Evolutionary conservation across 2,329 filamentous ascomycete genomes (phyloP).

Genomic region (Aureobasidium sp.): DNA sequence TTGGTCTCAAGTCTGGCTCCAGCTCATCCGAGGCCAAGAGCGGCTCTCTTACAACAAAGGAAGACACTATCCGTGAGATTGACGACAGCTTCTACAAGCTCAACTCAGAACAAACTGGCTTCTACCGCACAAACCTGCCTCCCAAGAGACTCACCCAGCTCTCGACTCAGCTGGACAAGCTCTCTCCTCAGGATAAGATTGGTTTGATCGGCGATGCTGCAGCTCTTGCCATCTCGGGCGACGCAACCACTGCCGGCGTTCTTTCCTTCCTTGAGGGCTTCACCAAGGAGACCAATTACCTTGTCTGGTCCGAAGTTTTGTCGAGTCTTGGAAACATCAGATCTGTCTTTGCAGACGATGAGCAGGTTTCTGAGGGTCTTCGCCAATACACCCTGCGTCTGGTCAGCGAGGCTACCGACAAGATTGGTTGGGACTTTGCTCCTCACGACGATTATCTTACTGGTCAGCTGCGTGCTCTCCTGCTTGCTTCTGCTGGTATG

Average conservation of each 20-base stretch:
- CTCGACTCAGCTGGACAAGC: slow-evolving; percentile 64
- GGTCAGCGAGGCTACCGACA: slow-evolving; percentile 65
- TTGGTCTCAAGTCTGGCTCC: slow-evolving; percentile 72
- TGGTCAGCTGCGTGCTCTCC: slow-evolving; percentile 72
- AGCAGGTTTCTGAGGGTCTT: slow-evolving; percentile 63
- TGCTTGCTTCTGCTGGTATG: slow-evolving; percentile 68
- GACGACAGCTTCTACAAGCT: slow-evolving; percentile 85
- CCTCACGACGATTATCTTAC: slow-evolving; percentile 73
- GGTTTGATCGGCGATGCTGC: slow-evolving; percentile 84
- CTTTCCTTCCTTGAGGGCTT: slow-evolving; percentile 83
- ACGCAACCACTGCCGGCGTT: slow-evolving; percentile 73
- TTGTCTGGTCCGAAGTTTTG: slow-evolving; percentile 84
- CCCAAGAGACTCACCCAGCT: slow-evolving; percentile 75
- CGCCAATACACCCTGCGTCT: slow-evolving; percentile 74
- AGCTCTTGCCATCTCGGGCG: slow-evolving; percentile 80
- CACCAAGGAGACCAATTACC: slow-evolving; percentile 69
- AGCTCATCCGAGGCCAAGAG: slow-evolving; percentile 56
- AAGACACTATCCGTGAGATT: slow-evolving; percentile 67
- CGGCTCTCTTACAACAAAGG: slow-evolving; percentile 66
- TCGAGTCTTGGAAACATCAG: slow-evolving; percentile 69
- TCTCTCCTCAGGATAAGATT: slow-evolving; percentile 85
- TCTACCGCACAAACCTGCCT: slow-evolving; percentile 90
- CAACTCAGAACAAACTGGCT: slow-evolving; percentile 82
- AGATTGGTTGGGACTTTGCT: slow-evolving; percentile 80
- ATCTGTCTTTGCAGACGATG: slow-evolving; percentile 75